Base-by-base conservation (phyloP, 2,329 filamentous ascomycete species). In the Chalaropsis ovoidea region DNA sequence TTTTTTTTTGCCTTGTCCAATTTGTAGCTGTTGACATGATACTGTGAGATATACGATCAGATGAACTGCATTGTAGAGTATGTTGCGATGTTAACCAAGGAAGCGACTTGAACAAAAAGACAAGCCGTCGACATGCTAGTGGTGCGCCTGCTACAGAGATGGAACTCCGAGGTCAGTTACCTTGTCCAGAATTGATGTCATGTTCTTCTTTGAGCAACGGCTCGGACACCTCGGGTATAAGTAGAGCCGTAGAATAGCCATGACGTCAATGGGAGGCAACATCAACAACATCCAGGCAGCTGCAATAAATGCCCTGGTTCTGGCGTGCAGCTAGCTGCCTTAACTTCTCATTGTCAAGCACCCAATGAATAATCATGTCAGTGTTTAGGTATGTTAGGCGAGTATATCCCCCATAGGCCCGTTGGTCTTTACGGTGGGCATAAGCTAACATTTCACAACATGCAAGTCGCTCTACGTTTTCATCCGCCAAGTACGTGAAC, bases 401-500 rank as follows among this genome's bases (percentile, higher is more conserved):
- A 42, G 10, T 58, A 47, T 27, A 19, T 15, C 7, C 11, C 8
- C 8, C 35, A 39, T 10, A 39, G 8, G 35, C 35, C 8, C 8
- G 8, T 10, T 39, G 1, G 22, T 5, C 10, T 52, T 19, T 7
- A 24, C 10, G 19, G 11, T 52, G 6, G 15, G 10, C 63, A 24
- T 52, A n/a, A 54, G 15, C 62, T 56, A 31, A 54, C 56, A 62
- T 31, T 19, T 67, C 66, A 69, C 68, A 85, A 19, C n/a, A 31
- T 13, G n/a, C 8, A 35, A 58, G 81, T 63, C 82, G 81, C 72
- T 72, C 80, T 47, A 78, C 78, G 11, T 86, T 84, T 73, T 81
- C 80, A 27, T 78, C 81, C 15, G 77, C 79, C 54, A 77, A 78
- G 19, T 87, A 87, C 70, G 83, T 84, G 45, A 76, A 81, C 27